phyloP scores from a whole-genome alignment of 1,139 yeast genomes.

The Geotrichum candidum region DNA sequence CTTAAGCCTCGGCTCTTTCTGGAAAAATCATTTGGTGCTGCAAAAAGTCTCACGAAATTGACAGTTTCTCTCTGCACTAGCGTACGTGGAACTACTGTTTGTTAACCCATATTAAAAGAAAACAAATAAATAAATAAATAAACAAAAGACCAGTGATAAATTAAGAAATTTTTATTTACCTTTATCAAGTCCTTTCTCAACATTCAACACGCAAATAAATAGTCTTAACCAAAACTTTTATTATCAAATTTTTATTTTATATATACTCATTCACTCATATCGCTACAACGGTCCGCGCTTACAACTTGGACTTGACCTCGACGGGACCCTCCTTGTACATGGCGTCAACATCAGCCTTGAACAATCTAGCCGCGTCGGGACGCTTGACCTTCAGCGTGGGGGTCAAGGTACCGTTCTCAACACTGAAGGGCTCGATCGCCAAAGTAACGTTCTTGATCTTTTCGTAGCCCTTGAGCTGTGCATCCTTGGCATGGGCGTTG shows the following conservation, averaged over 20 bases:
- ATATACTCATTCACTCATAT: neutral
- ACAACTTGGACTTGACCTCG: conserved; percentile 13
- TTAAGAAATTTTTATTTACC: no score
- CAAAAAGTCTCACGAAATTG: no score
- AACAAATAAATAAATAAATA: no score
- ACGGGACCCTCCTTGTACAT: conserved; percentile 56
- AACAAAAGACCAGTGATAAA: no score
- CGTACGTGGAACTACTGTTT: no score
- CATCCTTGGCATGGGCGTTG: conserved; percentile 30
- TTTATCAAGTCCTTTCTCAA: no score
- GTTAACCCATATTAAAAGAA: no score
- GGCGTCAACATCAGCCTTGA: conserved; percentile 42
- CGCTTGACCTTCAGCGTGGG: conserved; percentile 74
- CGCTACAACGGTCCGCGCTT: neutral
- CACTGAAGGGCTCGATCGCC: conserved; percentile 60
- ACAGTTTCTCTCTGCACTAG: no score
- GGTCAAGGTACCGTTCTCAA: conserved; percentile 59
- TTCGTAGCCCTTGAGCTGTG: conserved; percentile 48
- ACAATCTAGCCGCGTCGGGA: conserved; percentile 50
- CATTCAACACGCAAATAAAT: no score
- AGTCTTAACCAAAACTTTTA: neutral
- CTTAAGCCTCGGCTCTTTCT: no score
- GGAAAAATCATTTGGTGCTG: no score
- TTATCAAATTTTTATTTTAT: neutral
- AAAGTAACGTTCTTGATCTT: conserved; percentile 55